Evolutionary conservation across 2,329 filamentous ascomycete species (phyloP), one percentile per base, ranked within the genome.

Genomic region (Pseudohalonectria lignicola): DNA sequence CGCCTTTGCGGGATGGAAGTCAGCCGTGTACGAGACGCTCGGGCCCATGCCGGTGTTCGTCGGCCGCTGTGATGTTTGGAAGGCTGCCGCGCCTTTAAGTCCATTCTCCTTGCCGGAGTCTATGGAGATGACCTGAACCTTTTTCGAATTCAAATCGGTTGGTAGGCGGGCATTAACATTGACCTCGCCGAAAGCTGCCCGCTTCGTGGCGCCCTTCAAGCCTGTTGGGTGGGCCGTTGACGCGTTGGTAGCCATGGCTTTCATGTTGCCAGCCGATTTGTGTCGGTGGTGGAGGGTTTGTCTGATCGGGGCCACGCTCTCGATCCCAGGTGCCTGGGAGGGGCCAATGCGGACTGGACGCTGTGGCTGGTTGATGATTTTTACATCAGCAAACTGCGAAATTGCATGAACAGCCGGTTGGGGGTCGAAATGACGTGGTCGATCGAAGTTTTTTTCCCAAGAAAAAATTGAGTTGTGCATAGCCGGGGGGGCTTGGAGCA

Each of bases 161-260:
- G 42, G 31, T 21, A 47, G 39, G 33, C 63, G 62, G 30, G 67
- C 53, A 33, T 71, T 78, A 53, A 88, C 90, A 66, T 83, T 92
- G 44, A 92, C 73, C 55, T 94, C 87, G 36, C 76, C 83, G 59
- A 93, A 87, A 11, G 78, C 85, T 44, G 79, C 78, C 47, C 87
- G 79, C 64, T 88, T 92, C 39, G 79, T 68, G 41, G 74, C 69
- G 39, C 70, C 69, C 58, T 80, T 85, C 46, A 79, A 60, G 29
- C 66, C 69, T n/a, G n/a, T n/a, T n/a, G n/a, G n/a, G n/a, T n/a
- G n/a, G 43, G 69, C 10, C 11, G 19, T 31, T 11, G 29, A 17
- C 23, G 30, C n/a, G 55, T 19, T 37, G 31, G 42, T 45, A 42
- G 74, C 52, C 48, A 66, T 67, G 34, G 47, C 48, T 53, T 65